Evolutionary conservation across 2,329 filamentous ascomycete genomes (phyloP).

Genomic region (Paecilomyces variotii): DNA sequence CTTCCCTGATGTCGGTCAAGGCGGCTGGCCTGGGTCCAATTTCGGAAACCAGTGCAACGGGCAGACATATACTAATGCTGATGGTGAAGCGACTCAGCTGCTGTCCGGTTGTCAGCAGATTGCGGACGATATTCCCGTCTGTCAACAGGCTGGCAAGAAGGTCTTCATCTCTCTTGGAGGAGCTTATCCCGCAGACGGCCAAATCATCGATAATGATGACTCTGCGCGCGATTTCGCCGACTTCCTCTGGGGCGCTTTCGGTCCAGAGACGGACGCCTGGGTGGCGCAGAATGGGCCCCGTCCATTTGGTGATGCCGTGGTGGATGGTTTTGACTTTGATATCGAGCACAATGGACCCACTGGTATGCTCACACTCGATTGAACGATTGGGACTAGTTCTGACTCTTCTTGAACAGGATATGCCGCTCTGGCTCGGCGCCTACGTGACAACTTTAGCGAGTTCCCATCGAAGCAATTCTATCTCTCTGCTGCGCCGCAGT

Average conservation of each 20-base stretch:
- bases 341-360: conserved; percentile 32
- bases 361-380: not conserved
- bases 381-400: conserved; percentile 2
- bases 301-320: conserved; percentile 40
- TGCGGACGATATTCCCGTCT: conserved; percentile 31
- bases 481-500: conserved; percentile 49
- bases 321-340: conserved; percentile 49
- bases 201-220: conserved; percentile 34
- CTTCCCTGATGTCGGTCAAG: conserved; percentile 41
- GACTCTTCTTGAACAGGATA: conserved; percentile 28
- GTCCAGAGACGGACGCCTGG: conserved; percentile 29
- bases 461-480: conserved; percentile 35
- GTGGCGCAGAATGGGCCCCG: conserved; percentile 29
- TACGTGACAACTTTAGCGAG: conserved; percentile 34
- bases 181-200: conserved; percentile 24
- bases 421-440: conserved; percentile 39
- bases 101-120: conserved; percentile 38
- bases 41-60: conserved; percentile 49
- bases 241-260: conserved; percentile 45
- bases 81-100: conserved; percentile 27
- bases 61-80: conserved; percentile 29
- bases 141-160: conserved; percentile 36
- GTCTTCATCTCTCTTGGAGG: conserved; percentile 44
- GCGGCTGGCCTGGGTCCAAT: conserved; percentile 45
- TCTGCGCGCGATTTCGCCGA: conserved; percentile 41